These are phyloP conservation scores for Rhynchospora pubera DNA, from an alignment of 176 grass and related monocot species.

Conservation along the genomic window DNA sequence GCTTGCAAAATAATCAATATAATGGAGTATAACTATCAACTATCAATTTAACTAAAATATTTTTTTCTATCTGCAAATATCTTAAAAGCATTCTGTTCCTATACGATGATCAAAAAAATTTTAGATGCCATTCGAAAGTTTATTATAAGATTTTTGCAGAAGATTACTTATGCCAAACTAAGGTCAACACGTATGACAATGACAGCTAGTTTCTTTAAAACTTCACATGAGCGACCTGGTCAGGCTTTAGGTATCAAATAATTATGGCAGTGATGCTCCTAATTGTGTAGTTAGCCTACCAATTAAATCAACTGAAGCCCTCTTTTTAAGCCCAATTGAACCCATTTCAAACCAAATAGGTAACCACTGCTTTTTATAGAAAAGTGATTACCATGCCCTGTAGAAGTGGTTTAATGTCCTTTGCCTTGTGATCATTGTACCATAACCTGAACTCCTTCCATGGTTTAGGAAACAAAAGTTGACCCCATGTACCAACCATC, in stretches of 20 bases:
- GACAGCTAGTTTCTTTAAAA: background rate
- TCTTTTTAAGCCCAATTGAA: background rate
- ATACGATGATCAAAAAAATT: background rate
- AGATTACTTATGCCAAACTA: background rate
- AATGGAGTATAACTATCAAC: background rate
- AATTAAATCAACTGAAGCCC: background rate
- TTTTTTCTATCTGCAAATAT: background rate
- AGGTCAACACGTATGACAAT: background rate
- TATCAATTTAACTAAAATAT: background rate
- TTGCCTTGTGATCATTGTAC: slow-evolving; percentile 84
- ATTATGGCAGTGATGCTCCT: background rate
- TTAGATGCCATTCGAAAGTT: background rate
- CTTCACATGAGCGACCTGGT: background rate
- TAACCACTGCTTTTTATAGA: slow-evolving; percentile 7
- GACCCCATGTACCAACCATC: slow-evolving; percentile 98
- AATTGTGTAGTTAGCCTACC: background rate
- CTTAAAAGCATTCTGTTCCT: background rate
- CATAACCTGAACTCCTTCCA: slow-evolving; percentile 97
- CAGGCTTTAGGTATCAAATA: background rate
- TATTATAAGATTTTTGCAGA: background rate
- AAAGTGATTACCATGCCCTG: slow-evolving; percentile 80
- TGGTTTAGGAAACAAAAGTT: slow-evolving; percentile 97
- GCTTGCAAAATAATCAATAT: background rate
- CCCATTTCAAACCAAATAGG: slow-evolving; percentile 16
- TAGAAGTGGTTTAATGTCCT: slow-evolving; percentile 84